Evolutionary conservation across 495 filamentous ascomycete species (phyloP), one percentile per base, ranked within the genome.

Genomic region (Corynascus novoguineensis): DNA sequence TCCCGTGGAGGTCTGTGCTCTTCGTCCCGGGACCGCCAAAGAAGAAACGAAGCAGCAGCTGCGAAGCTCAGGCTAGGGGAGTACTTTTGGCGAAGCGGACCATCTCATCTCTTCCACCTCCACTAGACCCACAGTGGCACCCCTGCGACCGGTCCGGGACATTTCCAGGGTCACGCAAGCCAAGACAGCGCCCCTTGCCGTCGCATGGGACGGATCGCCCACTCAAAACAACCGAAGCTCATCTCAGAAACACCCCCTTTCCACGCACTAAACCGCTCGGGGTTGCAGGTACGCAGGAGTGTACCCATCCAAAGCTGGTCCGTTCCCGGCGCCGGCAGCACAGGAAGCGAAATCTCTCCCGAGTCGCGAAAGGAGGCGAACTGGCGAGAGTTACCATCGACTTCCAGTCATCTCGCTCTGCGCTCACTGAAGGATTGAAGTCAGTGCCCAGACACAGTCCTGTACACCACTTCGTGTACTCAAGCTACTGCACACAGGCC

Each of bases 211-310:
- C 29, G 22, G 57, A 53, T 59, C 41, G 57, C 27, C 49, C 49
- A 40, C 50, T 41, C 41, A 59, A 59, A 54, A 49, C 40, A 41
- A 25, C 12, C 31, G 40, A 48, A 51, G 47, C 51, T 54, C 50
- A 42, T 52, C 50, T 58, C 54, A 56, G 35, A 50, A 45, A 34
- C 35, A 11, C 21, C 50, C 35, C 32, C 59, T 45, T 48, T 29
- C 37, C 27, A 35, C 5, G 14, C 61, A 32, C 61, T 60, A 64
- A 17, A 19, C 61, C 53, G 22, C 37, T 60, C 45, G 53, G 41
- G 50, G 28, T 1, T 44, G 37, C 35, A 46, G 22, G 34, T 50
- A 40, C 46, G 17, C 14, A 12, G 12, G 15, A n/a, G 15, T n/a
- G 53, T n/a, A 34, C 53, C 57, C 53, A n/a, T n/a, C n/a, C 28